A percentile compares a stretch with the other conserved stretches of the same genome.
Conservation (phyloP, 805 yeast species). For the Hanseniaspora lindneri region DNA sequence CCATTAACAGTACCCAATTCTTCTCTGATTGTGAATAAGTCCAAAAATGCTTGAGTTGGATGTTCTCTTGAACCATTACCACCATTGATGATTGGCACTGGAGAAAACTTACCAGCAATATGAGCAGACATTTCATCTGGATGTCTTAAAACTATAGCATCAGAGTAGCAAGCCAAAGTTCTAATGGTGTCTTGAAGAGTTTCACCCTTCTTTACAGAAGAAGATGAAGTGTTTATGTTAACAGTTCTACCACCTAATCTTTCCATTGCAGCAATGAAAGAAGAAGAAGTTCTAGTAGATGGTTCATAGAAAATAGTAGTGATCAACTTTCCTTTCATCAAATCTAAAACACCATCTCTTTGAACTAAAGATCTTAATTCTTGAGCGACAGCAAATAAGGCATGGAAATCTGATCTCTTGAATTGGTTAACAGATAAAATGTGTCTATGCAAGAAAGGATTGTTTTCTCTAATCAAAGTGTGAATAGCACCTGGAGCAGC, state of each 20-base stretch:
- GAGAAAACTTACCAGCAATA: slow-evolving; percentile 90
- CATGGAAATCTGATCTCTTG: slow-evolving; percentile 77
- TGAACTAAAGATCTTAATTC: slow-evolving; percentile 95
- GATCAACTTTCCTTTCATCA: slow-evolving; percentile 78
- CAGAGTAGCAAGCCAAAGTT: slow-evolving; percentile 88
- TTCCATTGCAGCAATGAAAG: slow-evolving; percentile 99
- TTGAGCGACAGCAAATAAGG: slow-evolving; percentile 91
- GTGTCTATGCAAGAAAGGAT: slow-evolving; percentile 82
- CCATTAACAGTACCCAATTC: slow-evolving; percentile 98
- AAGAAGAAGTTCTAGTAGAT: slow-evolving; percentile 90
- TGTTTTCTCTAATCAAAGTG: slow-evolving; percentile 64
- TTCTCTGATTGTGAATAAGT: slow-evolving; percentile 94
- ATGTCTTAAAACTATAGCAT: slow-evolving; percentile 94
- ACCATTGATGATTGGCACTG: slow-evolving; percentile 93
- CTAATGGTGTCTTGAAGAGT: slow-evolving; percentile 93
- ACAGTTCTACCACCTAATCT: slow-evolving; percentile 97
- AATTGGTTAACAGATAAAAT: slow-evolving; percentile 81
- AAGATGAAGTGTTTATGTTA: slow-evolving; percentile 67
- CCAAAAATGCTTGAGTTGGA: slow-evolving; percentile 97
- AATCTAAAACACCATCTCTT: slow-evolving; percentile 86
- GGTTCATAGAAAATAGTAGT: slow-evolving; percentile 98
- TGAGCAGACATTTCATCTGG: slow-evolving; percentile 86
- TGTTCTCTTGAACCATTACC: slow-evolving; percentile 98
- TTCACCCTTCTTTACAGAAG: slow-evolving; percentile 98
- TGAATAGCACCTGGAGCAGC: slow-evolving; percentile 70